phyloP scores from a whole-genome alignment of 2,329 filamentous ascomycete species.

The Berkeleyomyces basicola region DNA sequence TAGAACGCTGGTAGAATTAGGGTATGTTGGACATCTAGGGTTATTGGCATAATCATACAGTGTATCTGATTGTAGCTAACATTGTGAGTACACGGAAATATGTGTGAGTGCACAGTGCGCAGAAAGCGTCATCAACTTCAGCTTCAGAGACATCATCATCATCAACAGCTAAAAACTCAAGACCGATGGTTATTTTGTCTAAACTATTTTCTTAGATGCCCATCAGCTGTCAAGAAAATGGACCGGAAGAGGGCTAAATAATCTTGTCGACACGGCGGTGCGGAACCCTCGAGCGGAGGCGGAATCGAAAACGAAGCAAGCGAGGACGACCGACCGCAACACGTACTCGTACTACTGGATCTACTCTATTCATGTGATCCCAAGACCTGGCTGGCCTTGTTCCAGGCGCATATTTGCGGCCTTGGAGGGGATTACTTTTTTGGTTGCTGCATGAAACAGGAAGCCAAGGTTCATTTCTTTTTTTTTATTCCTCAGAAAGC shows the following conservation, averaged over 20 bases:
- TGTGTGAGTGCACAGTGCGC: background rate
- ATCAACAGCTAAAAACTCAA: too few species aligned
- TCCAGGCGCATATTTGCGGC: background rate
- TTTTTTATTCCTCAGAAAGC: background rate
- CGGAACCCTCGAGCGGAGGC: too few species aligned
- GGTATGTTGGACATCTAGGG: background rate
- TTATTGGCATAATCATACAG: background rate
- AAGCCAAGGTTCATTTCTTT: background rate
- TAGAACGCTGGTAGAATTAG: background rate
- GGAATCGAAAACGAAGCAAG: too few species aligned
- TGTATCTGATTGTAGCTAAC: fast-evolving
- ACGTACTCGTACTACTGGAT: too few species aligned
- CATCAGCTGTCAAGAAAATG: background rate
- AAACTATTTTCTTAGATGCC: background rate
- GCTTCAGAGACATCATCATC: background rate
- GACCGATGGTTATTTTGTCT: background rate
- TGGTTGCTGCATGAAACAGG: background rate
- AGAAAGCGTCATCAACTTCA: background rate
- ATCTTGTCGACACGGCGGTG: background rate
- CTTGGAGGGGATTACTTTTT: background rate
- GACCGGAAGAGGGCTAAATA: background rate
- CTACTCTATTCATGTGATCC: too few species aligned
- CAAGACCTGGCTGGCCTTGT: background rate
- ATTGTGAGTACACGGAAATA: background rate
- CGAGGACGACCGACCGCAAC: too few species aligned